These are phyloP conservation scores for Ambispora gerdemannii DNA, from an alignment of 192 early-diverging fungal genomes.

Conservation along the genomic window DNA sequence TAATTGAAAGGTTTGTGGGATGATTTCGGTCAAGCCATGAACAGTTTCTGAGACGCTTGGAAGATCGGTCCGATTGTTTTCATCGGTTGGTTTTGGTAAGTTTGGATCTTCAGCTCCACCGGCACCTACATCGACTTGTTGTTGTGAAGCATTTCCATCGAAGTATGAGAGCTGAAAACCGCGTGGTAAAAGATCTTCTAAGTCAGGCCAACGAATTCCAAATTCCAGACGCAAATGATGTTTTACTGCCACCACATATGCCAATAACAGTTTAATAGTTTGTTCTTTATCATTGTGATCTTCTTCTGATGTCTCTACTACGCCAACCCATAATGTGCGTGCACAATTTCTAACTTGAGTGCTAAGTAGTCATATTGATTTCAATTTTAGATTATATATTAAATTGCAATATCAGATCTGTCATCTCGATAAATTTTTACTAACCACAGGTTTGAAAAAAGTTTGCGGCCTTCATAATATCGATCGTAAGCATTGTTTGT, in stretches of 20 bases:
- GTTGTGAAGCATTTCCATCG: conserved; percentile 9
- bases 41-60: conserved; percentile 21
- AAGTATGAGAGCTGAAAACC: conserved; percentile 26
- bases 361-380: conserved; percentile 24
- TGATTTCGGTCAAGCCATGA: not conserved
- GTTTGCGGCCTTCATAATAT: conserved; percentile 76
- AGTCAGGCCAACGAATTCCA: conserved; percentile 53
- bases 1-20: not conserved
- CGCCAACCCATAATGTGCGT: conserved; percentile 61
- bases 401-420: not conserved
- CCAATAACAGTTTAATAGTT: conserved; percentile 51
- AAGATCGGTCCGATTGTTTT: not conserved
- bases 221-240: conserved; percentile 65
- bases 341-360: conserved; percentile 63
- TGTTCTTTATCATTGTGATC: conserved; percentile 55
- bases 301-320: conserved; percentile 33
- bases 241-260: conserved; percentile 55
- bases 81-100: not conserved
- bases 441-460: conserved; percentile 57
- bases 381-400: no score
- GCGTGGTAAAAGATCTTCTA: conserved; percentile 47
- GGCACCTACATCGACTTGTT: not conserved
- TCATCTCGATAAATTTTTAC: not conserved
- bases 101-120: conserved; percentile 14
- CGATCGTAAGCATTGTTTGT: conserved; percentile 74